These are phyloP conservation scores for Leishmania martiniquensis DNA, from an alignment of 208 protist genomes.

Conservation along the genomic window DNA sequence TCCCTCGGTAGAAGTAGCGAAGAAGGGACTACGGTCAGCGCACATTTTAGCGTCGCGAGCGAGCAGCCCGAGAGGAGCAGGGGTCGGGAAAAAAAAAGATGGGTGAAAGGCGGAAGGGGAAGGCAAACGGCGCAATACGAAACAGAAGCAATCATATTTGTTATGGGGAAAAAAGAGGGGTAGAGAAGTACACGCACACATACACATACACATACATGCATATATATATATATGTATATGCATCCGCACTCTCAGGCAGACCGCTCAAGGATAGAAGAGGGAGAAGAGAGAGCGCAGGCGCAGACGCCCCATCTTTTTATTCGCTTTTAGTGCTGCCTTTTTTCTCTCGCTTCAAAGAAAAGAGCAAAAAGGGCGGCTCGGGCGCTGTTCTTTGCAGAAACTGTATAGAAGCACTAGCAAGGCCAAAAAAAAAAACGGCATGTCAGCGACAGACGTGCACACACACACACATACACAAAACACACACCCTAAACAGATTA, in stretches of 20 bases:
- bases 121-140: constrained; percentile 8
- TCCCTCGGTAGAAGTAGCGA: no score
- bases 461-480: background rate
- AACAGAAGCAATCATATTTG: constrained; percentile 3
- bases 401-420: no score
- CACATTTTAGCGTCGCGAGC: background rate
- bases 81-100: background rate
- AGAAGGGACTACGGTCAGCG: background rate
- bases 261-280: background rate
- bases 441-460: background rate
- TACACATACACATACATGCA: background rate
- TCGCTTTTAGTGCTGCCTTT: background rate
- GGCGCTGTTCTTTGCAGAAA: background rate
- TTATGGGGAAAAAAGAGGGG: background rate
- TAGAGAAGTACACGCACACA: background rate
- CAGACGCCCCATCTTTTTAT: background rate
- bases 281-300: background rate
- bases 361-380: background rate
- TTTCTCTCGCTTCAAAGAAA: background rate
- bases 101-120: background rate
- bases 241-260: no score
- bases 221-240: background rate
- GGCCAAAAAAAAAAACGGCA: background rate
- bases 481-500: background rate
- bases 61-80: background rate